Percentiles rank a stretch among this genome's conserved stretches.
Evolutionary conservation across 495 filamentous ascomycete genomes (phyloP).

Genomic region (Hypoxylon trugodes): DNA sequence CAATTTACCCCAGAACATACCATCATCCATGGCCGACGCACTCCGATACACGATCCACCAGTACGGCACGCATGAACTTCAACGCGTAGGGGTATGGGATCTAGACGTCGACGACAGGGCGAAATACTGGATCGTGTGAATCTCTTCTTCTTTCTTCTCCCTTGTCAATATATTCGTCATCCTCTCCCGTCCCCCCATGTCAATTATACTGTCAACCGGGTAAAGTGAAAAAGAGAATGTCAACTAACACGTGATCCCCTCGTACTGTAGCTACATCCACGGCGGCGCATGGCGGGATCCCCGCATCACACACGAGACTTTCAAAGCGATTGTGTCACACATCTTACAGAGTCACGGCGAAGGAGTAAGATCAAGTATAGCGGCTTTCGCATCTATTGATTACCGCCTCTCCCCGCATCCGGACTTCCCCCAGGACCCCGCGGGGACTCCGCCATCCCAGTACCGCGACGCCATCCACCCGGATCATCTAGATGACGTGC

Average conservation of each 20-base stretch:
- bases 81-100: conserved; percentile 45
- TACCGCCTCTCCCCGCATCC: conserved; percentile 85
- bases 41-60: conserved; percentile 38
- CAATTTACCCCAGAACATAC: background rate
- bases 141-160: conserved; percentile 10
- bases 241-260: conserved; percentile 11
- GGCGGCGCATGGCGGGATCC: conserved; percentile 92
- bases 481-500: conserved; percentile 76
- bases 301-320: conserved; percentile 58
- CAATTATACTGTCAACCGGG: too few relatives aligned
- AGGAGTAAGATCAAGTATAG: conserved; percentile 51
- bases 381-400: conserved; percentile 75
- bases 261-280: conserved; percentile 72
- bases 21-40: conserved; percentile 33
- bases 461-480: conserved; percentile 69
- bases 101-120: conserved; percentile 31
- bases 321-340: conserved; percentile 55
- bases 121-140: conserved; percentile 45
- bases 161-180: background rate
- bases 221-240: too few relatives aligned
- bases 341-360: conserved; percentile 48
- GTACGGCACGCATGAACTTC: conserved; percentile 42
- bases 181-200: too few relatives aligned
- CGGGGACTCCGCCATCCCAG: conserved; percentile 38
- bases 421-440: conserved; percentile 59